Percentiles rank a stretch among this genome's conserved stretches.
phyloP scores from a whole-genome alignment of 192 early-diverging fungal genomes.

The Podila epicladia region DNA sequence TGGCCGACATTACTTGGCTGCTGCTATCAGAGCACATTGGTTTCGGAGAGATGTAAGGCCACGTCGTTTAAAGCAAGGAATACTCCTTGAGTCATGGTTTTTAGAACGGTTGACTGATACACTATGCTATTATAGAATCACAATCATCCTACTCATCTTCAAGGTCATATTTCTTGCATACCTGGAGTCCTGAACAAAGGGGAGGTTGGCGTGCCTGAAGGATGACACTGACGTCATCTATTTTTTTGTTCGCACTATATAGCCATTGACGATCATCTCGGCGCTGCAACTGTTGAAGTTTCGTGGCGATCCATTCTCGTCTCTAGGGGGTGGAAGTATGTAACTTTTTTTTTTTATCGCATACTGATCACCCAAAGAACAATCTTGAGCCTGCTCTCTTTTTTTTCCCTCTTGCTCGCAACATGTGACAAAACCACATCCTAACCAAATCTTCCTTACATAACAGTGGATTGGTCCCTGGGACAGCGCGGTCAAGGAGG shows the following conservation, averaged over 20 bases:
- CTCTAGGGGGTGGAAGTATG: constrained; percentile 45
- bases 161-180: constrained; percentile 22
- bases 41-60: constrained; percentile 51
- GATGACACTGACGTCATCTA: not conserved
- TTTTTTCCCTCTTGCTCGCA: not conserved
- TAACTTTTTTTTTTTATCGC: not conserved
- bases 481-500: constrained; percentile 16
- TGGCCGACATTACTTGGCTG: constrained; percentile 60
- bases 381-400: not conserved
- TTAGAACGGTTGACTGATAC: not conserved
- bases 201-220: too few relatives aligned
- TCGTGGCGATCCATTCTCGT: constrained; percentile 56
- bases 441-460: not conserved
- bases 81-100: not conserved
- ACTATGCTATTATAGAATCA: constrained; percentile 27
- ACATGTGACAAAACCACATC: not conserved
- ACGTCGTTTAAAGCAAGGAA: constrained; percentile 12
- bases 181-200: too few relatives aligned
- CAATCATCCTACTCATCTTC: constrained; percentile 46
- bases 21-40: constrained; percentile 52
- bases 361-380: too few relatives aligned
- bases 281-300: constrained; percentile 55
- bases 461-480: constrained; percentile 17
- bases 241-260: not conserved
- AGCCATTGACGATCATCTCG: constrained; percentile 61